These are phyloP conservation scores for Verticillium tricorpus DNA, from an alignment of 2,329 filamentous ascomycete species.

Conservation along the genomic window DNA sequence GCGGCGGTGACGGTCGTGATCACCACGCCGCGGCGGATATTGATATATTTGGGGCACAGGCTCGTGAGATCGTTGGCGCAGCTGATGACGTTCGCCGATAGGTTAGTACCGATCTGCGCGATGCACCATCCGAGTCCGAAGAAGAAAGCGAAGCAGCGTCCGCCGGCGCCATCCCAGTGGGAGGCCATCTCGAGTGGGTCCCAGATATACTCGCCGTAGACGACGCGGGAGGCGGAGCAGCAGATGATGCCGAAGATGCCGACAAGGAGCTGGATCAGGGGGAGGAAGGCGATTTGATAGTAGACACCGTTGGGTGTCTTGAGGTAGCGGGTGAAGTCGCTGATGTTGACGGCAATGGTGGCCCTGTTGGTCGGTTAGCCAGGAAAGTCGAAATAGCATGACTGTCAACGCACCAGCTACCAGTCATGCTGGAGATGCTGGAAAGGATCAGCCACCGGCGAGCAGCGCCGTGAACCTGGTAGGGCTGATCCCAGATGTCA, in stretches of 20 bases:
- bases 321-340: slow-evolving; percentile 15
- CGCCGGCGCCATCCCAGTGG: slow-evolving; percentile 42
- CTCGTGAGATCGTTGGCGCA: slow-evolving; percentile 53
- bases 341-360: slow-evolving; percentile 11
- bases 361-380: background rate
- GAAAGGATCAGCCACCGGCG: slow-evolving; percentile 2
- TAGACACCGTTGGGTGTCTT: slow-evolving; percentile 12
- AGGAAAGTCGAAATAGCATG: background rate
- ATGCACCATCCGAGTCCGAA: slow-evolving; percentile 48
- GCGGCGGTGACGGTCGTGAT: slow-evolving; percentile 47
- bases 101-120: slow-evolving; percentile 51
- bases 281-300: slow-evolving; percentile 9
- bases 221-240: slow-evolving; percentile 45
- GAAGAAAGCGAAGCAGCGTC: slow-evolving; percentile 37
- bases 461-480: slow-evolving; percentile 3
- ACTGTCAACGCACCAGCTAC: background rate
- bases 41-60: slow-evolving; percentile 47
- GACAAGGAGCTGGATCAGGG: slow-evolving; percentile 14
- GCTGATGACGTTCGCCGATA: slow-evolving; percentile 51
- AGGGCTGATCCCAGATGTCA: slow-evolving; percentile 11
- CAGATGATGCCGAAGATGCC: slow-evolving; percentile 50
- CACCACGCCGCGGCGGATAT: slow-evolving; percentile 52
- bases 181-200: slow-evolving; percentile 42
- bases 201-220: slow-evolving; percentile 37
- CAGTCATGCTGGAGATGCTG: slow-evolving; percentile 1